phyloP scores from a whole-genome alignment of 2,329 filamentous ascomycete species.

The Trichoderma harzianum region DNA sequence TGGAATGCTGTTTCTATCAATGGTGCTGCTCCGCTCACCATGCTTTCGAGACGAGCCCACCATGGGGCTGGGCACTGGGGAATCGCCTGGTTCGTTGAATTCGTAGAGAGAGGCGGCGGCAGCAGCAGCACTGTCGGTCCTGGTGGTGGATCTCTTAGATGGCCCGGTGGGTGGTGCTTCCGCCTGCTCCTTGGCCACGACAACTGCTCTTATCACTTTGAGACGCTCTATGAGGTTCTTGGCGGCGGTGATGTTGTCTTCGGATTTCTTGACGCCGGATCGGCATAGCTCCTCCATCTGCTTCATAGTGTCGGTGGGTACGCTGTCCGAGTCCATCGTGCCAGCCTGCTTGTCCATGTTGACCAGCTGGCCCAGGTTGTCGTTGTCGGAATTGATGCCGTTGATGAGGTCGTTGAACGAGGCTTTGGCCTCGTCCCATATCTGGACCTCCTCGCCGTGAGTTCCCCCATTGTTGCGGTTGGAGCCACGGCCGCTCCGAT shows the following conservation, averaged over 20 bases:
- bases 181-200: constrained; percentile 42
- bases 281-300: constrained; percentile 43
- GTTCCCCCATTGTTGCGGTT: constrained; percentile 43
- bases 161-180: constrained; percentile 33
- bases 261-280: constrained; percentile 41
- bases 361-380: constrained; percentile 39
- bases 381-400: constrained; percentile 42
- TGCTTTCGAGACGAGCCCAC: constrained; percentile 35
- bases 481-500: constrained; percentile 43
- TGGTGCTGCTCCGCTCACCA: constrained; percentile 37
- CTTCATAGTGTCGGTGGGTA: constrained; percentile 37
- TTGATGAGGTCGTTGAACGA: constrained; percentile 39
- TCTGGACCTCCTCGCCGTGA: constrained; percentile 43
- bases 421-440: constrained; percentile 42
- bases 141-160: constrained; percentile 26
- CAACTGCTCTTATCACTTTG: constrained; percentile 41
- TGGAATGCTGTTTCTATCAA: constrained; percentile 51
- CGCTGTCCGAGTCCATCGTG: constrained; percentile 37
- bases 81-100: constrained; percentile 45
- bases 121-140: constrained; percentile 26
- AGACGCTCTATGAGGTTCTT: constrained; percentile 41
- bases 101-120: constrained; percentile 41
- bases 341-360: constrained; percentile 41
- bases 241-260: constrained; percentile 37
- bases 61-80: constrained; percentile 44